phyloP scores from a whole-genome alignment of 2,329 filamentous ascomycete genomes.

The Macrophomina pseudophaseolina region DNA sequence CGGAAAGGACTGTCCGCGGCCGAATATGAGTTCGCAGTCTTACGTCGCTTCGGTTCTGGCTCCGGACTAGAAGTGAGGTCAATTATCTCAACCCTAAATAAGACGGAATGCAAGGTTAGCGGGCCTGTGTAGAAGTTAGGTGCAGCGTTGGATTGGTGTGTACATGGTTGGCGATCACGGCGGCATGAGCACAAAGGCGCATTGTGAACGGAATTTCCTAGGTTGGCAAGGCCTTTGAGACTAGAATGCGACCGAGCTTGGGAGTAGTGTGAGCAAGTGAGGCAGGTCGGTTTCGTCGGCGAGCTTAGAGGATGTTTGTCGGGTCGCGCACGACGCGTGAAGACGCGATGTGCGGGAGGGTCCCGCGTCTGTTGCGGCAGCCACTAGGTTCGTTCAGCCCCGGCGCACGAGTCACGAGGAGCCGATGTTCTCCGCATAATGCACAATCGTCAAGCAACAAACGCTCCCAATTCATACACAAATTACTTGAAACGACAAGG shows the following conservation, averaged over 20 bases:
- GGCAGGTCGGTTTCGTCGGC: neutral
- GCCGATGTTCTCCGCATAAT: neutral
- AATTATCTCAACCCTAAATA: neutral
- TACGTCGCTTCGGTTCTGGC: neutral
- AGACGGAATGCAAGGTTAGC: neutral
- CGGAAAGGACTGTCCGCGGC: neutral
- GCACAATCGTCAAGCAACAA: neutral
- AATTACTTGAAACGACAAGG: too few relatives aligned
- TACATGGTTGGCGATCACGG: neutral
- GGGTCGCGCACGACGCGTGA: neutral
- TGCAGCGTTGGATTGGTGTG: neutral
- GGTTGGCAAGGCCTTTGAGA: neutral
- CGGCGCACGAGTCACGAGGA: neutral
- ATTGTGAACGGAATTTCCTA: neutral
- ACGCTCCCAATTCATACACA: neutral
- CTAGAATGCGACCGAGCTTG: neutral
- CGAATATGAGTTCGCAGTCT: neutral
- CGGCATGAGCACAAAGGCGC: neutral
- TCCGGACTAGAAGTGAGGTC: slow-evolving; percentile 5
- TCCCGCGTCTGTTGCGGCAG: neutral
- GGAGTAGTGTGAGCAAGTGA: neutral
- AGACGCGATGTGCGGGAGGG: slow-evolving; percentile 3
- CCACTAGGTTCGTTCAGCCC: neutral
- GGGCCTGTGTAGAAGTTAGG: neutral
- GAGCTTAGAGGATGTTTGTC: neutral